Percentiles rank a stretch among this genome's conserved stretches.
Evolutionary conservation across 1,284 basidiomycete species (phyloP).

Genomic region (Irpex sp.): DNA sequence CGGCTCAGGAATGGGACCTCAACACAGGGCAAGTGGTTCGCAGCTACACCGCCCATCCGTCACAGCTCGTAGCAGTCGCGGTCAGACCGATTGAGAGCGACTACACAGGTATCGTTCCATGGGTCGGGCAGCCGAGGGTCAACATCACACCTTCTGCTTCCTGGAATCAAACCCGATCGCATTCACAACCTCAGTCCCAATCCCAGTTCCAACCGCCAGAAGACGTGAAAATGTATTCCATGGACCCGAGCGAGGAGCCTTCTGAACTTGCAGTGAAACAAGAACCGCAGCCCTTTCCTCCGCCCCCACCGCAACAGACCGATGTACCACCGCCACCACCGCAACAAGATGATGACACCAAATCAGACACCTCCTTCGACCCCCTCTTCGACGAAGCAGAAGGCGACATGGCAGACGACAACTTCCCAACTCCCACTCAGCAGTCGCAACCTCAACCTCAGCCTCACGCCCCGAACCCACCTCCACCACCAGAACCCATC

Average conservation of each 20-base stretch:
- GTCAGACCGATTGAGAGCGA: slow-evolving; percentile 62
- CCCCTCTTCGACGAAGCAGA: slow-evolving; percentile 78
- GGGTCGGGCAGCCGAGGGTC: slow-evolving; percentile 14
- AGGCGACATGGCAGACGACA: slow-evolving; percentile 35
- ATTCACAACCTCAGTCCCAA: no score
- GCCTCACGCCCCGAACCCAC: not conserved
- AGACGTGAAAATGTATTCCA: not conserved
- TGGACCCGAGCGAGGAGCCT: not conserved
- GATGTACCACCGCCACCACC: not conserved
- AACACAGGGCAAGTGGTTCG: slow-evolving; percentile 85
- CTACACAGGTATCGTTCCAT: slow-evolving; percentile 23
- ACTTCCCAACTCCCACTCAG: not conserved
- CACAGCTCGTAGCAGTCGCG: slow-evolving; percentile 83
- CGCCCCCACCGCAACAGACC: not conserved
- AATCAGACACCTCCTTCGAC: slow-evolving; percentile 75
- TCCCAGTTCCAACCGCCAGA: not conserved
- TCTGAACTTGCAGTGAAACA: not conserved
- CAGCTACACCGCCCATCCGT: slow-evolving; percentile 78
- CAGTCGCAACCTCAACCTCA: not conserved
- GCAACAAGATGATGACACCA: slow-evolving; percentile 46
- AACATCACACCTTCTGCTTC: not conserved
- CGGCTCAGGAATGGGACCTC: slow-evolving; percentile 90
- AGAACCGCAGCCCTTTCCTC: not conserved
- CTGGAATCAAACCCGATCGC: not conserved
- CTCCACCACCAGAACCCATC: not conserved